phyloP scores from a whole-genome alignment of 2,329 filamentous ascomycete species.

The Fusarium austroafricanum region DNA sequence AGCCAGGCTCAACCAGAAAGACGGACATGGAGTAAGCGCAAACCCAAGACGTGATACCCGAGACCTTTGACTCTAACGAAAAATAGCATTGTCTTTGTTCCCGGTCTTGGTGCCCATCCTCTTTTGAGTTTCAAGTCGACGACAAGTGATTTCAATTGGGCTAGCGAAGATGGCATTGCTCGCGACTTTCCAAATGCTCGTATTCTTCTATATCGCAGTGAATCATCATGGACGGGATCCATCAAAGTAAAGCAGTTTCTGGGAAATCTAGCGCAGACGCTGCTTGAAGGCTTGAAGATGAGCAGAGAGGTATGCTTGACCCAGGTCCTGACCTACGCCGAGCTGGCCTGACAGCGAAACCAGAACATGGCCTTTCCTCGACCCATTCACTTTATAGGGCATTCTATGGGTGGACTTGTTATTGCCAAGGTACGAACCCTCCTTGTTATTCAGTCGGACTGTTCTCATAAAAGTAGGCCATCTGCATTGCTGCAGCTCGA shows the following conservation, averaged over 20 bases:
- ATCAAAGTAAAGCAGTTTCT: conserved; percentile 58
- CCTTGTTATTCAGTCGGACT: fast-evolving
- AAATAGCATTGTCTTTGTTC: conserved; percentile 56
- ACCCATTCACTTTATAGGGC: conserved; percentile 57
- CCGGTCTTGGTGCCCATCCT: conserved; percentile 55
- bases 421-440: conserved; percentile 52
- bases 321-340: not conserved
- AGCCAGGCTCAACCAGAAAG: conserved; percentile 41
- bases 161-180: conserved; percentile 47
- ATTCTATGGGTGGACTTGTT: conserved; percentile 59
- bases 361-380: conserved; percentile 35
- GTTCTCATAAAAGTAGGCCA: conserved; percentile 19
- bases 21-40: conserved; percentile 52
- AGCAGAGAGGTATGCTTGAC: conserved; percentile 49
- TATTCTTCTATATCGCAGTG: conserved; percentile 56
- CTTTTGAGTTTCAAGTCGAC: conserved; percentile 55
- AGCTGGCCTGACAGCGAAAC: not conserved
- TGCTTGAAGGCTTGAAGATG: conserved; percentile 51
- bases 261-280: conserved; percentile 52
- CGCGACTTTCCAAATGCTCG: conserved; percentile 56
- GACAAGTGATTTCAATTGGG: conserved; percentile 55
- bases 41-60: fast-evolving
- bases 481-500: conserved; percentile 50
- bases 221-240: conserved; percentile 55
- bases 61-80: not conserved